Percentiles rank a stretch among this genome's conserved stretches.
Conservation (phyloP, 2,329 filamentous ascomycete genomes). For the Fusarium kyushuense region DNA sequence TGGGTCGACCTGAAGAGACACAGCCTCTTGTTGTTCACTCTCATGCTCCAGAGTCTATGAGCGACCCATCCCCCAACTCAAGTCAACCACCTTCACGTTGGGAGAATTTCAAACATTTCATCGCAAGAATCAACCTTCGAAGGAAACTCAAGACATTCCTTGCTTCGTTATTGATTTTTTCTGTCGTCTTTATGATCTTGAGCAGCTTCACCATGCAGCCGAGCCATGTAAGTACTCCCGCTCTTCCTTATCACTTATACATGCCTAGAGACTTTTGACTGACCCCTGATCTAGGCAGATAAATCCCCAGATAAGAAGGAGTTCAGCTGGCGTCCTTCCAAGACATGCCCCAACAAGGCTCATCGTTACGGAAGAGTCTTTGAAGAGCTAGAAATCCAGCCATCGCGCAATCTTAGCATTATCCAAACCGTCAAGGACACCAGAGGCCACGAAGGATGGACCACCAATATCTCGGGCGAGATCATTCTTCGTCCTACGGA, state of each 20-base stretch:
- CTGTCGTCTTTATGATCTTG: slow-evolving; percentile 49
- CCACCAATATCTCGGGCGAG: slow-evolving; percentile 59
- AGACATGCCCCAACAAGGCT: slow-evolving; percentile 44
- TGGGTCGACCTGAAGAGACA: slow-evolving; percentile 59
- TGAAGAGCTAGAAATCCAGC: slow-evolving; percentile 48
- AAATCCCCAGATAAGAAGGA: slow-evolving; percentile 35
- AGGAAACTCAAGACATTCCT: slow-evolving; percentile 50
- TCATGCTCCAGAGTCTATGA: slow-evolving; percentile 61
- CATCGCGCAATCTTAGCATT: slow-evolving; percentile 55
- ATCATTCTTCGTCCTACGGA: slow-evolving; percentile 58
- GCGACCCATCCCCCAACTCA: slow-evolving; percentile 48
- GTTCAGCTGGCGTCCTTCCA: slow-evolving; percentile 47
- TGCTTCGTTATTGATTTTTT: slow-evolving; percentile 51
- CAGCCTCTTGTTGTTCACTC: slow-evolving; percentile 55
- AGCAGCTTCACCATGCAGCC: slow-evolving; percentile 35
- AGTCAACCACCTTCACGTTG: slow-evolving; percentile 44
- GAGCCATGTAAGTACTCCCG: slow-evolving; percentile 44
- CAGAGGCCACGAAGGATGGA: slow-evolving; percentile 34
- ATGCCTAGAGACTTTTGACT: not conserved
- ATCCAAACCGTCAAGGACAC: slow-evolving; percentile 52
- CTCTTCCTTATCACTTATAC: not conserved
- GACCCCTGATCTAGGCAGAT: slow-evolving; percentile 25
- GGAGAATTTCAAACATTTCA: slow-evolving; percentile 47
- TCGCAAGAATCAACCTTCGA: slow-evolving; percentile 38
- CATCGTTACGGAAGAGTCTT: not conserved